phyloP scores from a whole-genome alignment of 2,329 filamentous ascomycete species.

The Colletotrichum echinochloae region DNA sequence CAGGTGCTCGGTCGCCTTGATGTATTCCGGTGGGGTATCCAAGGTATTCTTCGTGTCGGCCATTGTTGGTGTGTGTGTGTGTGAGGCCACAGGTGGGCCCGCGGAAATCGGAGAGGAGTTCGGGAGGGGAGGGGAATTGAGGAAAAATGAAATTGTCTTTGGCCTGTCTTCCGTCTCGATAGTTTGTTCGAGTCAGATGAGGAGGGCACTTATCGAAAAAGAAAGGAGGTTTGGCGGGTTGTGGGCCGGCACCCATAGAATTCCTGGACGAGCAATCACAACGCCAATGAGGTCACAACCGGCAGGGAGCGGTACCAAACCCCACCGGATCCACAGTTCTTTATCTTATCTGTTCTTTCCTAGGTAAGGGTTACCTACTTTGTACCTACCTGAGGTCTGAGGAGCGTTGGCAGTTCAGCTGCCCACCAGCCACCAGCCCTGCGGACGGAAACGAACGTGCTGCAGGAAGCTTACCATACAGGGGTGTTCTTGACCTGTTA shows the following conservation, averaged over 20 bases:
- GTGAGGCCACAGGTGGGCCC: not conserved
- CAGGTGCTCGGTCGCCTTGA: constrained; percentile 54
- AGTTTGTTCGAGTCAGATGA: not conserved
- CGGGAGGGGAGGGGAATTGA: not conserved
- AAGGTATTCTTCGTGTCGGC: constrained; percentile 17
- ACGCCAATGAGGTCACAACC: constrained; percentile 24
- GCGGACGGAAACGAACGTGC: constrained; percentile 32
- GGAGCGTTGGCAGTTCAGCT: constrained; percentile 16
- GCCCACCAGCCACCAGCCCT: constrained; percentile 33
- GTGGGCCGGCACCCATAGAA: constrained; percentile 28
- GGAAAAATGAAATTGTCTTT: too few relatives aligned
- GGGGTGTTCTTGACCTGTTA: constrained; percentile 12
- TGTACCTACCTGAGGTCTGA: not conserved
- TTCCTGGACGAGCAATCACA: constrained; percentile 33
- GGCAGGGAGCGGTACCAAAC: constrained; percentile 17
- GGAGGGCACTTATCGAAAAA: constrained; percentile 8
- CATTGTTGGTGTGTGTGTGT: constrained; percentile 2
- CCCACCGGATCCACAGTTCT: constrained; percentile 36
- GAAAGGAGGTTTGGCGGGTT: constrained; percentile 14
- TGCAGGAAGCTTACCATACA: constrained; percentile 39
- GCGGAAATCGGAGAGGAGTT: not conserved
- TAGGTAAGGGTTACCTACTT: too few relatives aligned
- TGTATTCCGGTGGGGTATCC: constrained; percentile 62
- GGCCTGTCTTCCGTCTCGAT: not conserved
- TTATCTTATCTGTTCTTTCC: constrained; percentile 16